Percentiles rank a stretch among this genome's conserved stretches.
phyloP scores from a whole-genome alignment of 208 protist species.

The Crithidia expoeki region DNA sequence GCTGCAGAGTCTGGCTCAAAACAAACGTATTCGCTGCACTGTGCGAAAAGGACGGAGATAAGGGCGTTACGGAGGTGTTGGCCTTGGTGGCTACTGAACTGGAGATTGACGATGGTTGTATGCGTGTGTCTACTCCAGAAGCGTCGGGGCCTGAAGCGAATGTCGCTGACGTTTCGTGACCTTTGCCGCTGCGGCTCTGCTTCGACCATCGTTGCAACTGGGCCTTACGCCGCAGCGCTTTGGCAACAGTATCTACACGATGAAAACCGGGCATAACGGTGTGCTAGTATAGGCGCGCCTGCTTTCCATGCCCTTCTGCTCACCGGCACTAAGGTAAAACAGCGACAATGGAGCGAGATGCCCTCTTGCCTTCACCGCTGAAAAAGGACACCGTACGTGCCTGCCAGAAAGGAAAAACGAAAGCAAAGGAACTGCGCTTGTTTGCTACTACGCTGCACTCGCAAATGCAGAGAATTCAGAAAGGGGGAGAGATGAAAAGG shows the following conservation, averaged over 20 bases:
- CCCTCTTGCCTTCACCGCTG: no score
- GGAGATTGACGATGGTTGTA: no score
- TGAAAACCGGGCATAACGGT: slow-evolving; percentile 8
- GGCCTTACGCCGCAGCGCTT: slow-evolving; percentile 43
- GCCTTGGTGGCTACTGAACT: no score
- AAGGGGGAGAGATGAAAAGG: background rate
- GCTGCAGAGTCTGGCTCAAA: slow-evolving; percentile 13
- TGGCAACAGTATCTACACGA: slow-evolving; percentile 32
- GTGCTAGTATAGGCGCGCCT: background rate
- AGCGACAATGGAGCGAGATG: no score
- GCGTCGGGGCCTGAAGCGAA: no score
- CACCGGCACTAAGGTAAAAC: no score
- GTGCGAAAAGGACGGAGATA: background rate
- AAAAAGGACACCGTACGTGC: no score
- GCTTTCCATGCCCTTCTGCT: background rate
- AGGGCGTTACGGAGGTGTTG: background rate
- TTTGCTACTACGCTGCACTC: no score
- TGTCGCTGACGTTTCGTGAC: background rate
- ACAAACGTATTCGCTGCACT: background rate
- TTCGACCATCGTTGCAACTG: slow-evolving; percentile 34
- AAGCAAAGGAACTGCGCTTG: no score
- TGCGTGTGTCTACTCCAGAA: no score
- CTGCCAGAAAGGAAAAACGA: no score
- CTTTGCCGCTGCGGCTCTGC: background rate
- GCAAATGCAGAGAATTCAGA: no score